Percentiles rank a stretch among this genome's conserved stretches.
These are phyloP conservation scores for Podospora pseudoanserina DNA, from an alignment of 495 filamentous ascomycete species.

Conservation along the genomic window DNA sequence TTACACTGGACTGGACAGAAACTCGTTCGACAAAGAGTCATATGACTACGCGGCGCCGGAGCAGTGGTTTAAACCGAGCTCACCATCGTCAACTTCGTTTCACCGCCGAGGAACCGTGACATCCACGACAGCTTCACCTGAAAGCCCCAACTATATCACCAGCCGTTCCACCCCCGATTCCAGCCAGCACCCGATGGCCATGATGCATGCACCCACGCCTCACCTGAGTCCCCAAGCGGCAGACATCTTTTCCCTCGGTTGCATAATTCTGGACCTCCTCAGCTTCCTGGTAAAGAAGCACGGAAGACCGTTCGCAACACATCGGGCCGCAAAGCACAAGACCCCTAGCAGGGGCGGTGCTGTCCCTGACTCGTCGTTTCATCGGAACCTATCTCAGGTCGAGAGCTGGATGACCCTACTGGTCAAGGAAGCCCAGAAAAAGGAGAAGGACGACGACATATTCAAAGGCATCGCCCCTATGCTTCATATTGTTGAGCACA, in stretches of 20 bases:
- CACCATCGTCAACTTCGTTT: slow-evolving; percentile 27
- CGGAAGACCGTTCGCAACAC: slow-evolving; percentile 63
- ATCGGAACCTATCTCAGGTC: slow-evolving; percentile 73
- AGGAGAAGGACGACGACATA: slow-evolving; percentile 59
- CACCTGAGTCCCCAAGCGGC: slow-evolving; percentile 46
- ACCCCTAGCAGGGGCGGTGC: slow-evolving; percentile 62
- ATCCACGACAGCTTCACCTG: slow-evolving; percentile 29
- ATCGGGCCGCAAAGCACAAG: slow-evolving; percentile 68
- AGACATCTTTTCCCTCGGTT: slow-evolving; percentile 78
- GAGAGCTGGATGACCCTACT: slow-evolving; percentile 72
- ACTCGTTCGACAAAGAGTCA: slow-evolving; percentile 63
- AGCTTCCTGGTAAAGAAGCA: slow-evolving; percentile 70
- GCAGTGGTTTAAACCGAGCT: slow-evolving; percentile 55
- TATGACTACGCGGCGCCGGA: slow-evolving; percentile 91
- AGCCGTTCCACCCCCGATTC: slow-evolving; percentile 30
- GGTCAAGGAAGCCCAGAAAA: slow-evolving; percentile 63
- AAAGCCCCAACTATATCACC: slow-evolving; percentile 36
- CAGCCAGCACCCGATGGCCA: slow-evolving; percentile 25
- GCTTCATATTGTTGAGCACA: slow-evolving; percentile 43
- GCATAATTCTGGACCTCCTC: slow-evolving; percentile 66
- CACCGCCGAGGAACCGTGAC: slow-evolving; percentile 33
- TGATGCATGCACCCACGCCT: slow-evolving; percentile 35
- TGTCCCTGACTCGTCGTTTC: slow-evolving; percentile 73
- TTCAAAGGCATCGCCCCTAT: slow-evolving; percentile 48
- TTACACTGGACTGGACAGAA: slow-evolving; percentile 36